Evolutionary conservation across 2,329 filamentous ascomycete genomes (phyloP), one percentile per base, ranked within the genome.

Genomic region (Drechslerella coelobrocha): DNA sequence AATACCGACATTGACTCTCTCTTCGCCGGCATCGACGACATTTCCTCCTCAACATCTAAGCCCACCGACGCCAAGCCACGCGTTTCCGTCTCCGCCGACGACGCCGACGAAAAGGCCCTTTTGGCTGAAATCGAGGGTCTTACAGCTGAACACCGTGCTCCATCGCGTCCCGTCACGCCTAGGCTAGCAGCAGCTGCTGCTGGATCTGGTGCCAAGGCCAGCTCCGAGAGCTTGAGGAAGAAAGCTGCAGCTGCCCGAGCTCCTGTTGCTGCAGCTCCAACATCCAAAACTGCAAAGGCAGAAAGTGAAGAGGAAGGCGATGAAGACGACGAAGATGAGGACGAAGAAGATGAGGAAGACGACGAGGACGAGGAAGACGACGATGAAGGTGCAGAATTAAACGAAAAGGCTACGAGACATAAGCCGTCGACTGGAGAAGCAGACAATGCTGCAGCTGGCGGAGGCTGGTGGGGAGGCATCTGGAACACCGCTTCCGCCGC

Each of bases 401-500:
- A 37, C 21, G 56, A 39, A n/a, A 61, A 43, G 45, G 41, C 12
- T 23, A 55, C 19, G 21, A 34, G 27, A 31, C 12, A 27, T 39
- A 61, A 50, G 31, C 45, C 74, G 47, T 27, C 75, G 73, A 43
- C 75, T 73, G 21, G 71, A 73, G 29, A 54, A 56, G 29, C 31
- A 43, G 8, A 43, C 37, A 8, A 39, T 31, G 34, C 8, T 50
- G 29, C 26, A 24, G 41, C 9, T 17, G 23, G 73, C 68, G 90
- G 91, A 73, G 89, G 91, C 60, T 95, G 91, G 89, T 96, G 91
- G 90, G 91, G 92, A 77, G 89, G 91, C 21, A 81, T 97, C 56
- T 84, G 94, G 76, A 90, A 90, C 43, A 92, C 91, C 0, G 92
- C 92, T 34, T 86, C 82, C 59, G 83, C 84, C 53, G 83, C 83